Base-by-base conservation (phyloP, 2,329 filamentous ascomycete genomes). In the Beauveria sp. region DNA sequence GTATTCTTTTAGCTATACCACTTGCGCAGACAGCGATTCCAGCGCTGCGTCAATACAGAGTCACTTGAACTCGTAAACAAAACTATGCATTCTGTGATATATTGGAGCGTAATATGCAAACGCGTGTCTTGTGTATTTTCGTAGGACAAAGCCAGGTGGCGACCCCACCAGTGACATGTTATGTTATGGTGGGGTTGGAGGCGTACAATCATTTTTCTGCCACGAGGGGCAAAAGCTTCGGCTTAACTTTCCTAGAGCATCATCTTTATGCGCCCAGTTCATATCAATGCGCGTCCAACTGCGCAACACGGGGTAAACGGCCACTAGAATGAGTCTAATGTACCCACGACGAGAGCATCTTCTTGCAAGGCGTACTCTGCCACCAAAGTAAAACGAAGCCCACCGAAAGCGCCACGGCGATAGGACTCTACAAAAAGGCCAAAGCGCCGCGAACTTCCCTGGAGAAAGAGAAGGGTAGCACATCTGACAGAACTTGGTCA, bases 401-500 rank as follows among this genome's bases (percentile, higher is more conserved):
- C 20, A 28, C 12, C 42, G 18, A 43, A 45, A 45, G 2, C 34
- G 34, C 51, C 43, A 16, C 8, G n/a, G 14, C 20, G 12, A 34
- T 5, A 14, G 30, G 5, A 34, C 30, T 34, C 12, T 34, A 14
- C 0, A 34, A 34, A 34, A 34, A 34, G 30, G 30, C 12, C 1
- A 14, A 12, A 38, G 34, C 34, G 12, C 34, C 34, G 34, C 34
- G 1, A 38, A 14, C 34, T 16, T 38, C 12, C 12, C 34, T 38
- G 34, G 12, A 6, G 34, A 38, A 38, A 38, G 10, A 40, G 50
- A 5, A 30, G 2, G 20, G 20, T 12, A 18, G 30, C 24, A 6
- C n/a, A 34, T 3, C 22, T 22, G 38, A 20, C 5, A 16, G 12
- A 38, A 16, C 9, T 22, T 47, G 70, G 71, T 70, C 75, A 86